Percentiles rank a stretch among this genome's conserved stretches.
phyloP scores from a whole-genome alignment of 192 early-diverging fungal species.

The Podochytrium sp. region DNA sequence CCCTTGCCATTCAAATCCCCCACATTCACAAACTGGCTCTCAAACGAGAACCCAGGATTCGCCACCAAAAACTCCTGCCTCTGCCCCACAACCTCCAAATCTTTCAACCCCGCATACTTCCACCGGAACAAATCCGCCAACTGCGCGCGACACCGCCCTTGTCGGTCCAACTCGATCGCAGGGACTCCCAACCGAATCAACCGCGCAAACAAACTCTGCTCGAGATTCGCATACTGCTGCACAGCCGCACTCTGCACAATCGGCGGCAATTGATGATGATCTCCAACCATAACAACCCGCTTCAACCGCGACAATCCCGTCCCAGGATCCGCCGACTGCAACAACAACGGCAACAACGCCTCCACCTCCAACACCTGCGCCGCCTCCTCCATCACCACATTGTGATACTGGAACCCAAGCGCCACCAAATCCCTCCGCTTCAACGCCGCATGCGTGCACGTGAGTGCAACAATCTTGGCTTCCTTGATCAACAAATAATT shows the following conservation, averaged over 20 bases:
- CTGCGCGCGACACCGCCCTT: constrained; percentile 81
- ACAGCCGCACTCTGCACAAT: constrained; percentile 90
- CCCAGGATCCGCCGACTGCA: constrained; percentile 67
- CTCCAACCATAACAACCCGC: constrained; percentile 94
- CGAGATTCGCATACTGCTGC: constrained; percentile 87
- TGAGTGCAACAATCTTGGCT: constrained; percentile 96
- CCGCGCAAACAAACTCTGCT: constrained; percentile 91
- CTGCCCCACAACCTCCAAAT: constrained; percentile 10
- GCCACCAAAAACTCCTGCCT: constrained; percentile 60
- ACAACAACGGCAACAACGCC: constrained; percentile 87
- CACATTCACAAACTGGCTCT: constrained; percentile 91
- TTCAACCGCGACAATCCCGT: constrained; percentile 68
- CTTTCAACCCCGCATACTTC: constrained; percentile 67
- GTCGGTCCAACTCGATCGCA: constrained; percentile 80
- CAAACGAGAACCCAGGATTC: constrained; percentile 85
- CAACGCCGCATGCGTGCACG: constrained; percentile 94
- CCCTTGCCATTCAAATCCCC: constrained; percentile 75
- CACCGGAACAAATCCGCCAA: constrained; percentile 86
- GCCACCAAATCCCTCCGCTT: constrained; percentile 83
- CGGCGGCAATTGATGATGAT: constrained; percentile 96
- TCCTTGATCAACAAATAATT: constrained; percentile 95
- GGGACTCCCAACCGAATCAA: constrained; percentile 95
- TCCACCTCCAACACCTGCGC: constrained; percentile 96
- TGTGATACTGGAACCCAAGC: constrained; percentile 94
- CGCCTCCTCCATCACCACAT: constrained; percentile 96